Base-by-base conservation (phyloP, 805 yeast genomes). In the Aciculoconidium aculeatum region DNA sequence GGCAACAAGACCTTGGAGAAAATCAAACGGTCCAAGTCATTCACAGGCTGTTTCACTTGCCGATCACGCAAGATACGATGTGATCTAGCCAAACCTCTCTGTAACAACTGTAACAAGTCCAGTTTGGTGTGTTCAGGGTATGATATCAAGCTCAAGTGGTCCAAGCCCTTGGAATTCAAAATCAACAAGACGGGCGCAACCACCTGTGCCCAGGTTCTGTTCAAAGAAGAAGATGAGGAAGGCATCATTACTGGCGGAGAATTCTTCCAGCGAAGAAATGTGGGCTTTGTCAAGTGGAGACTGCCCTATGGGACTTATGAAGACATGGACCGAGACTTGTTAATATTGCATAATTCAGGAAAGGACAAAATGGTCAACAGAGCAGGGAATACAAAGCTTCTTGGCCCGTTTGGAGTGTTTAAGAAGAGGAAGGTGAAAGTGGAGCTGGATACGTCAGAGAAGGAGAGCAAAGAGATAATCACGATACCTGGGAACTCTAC, bases 21-120 rank as follows among this genome's bases (percentile, higher is more conserved):
- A 20, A 20, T 29, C 25, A 48, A 47, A 32, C 27, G 57, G 29
- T 51, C 65, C 25, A 87, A 86, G 49, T 77, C 92, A 0, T 86
- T 84, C 47, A 77, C 83, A 0, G 96, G 95, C 1, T 87, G 96
- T 49, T 84, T 84, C 64, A 83, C 95, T 0, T 86, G 96, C 46
- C 67, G 95, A 24, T 61, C 78, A 10, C 55, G 95, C 25, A 82
- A 85, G 52, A 78, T 86, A 27, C 77, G 82, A 34, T 87, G 96
- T 53, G 95, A 85, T 49, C 60, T 81, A 32, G 61, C 66, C 10
- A 70, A 67, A 39, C 96, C 96, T 0, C 49, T 58, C 9, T 87
- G 96, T 54, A 49, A 54, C n/a, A 67, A 82, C 34, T 87, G 96
- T 52, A 61, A 62, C 22, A 77, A 75, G 44, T 69, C 84, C 1